Evolutionary conservation across 2,329 filamentous ascomycete species (phyloP).

Genomic region (Helicocarpus griseus): DNA sequence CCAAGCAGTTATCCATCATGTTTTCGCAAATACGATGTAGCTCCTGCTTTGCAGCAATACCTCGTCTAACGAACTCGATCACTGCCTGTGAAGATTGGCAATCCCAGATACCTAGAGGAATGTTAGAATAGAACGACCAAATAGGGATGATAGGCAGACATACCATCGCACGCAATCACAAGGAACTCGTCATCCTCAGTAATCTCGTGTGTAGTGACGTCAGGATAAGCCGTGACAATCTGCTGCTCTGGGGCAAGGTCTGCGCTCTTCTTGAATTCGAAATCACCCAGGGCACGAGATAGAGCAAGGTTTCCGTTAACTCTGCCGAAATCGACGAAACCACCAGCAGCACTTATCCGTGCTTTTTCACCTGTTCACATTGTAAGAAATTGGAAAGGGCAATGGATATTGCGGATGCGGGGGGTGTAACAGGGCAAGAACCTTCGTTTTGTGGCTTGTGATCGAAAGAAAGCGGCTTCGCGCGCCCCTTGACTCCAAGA

Average conservation of each 20-base stretch:
- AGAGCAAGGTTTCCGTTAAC: constrained; percentile 97
- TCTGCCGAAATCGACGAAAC: constrained; percentile 95
- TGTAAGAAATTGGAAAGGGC: constrained; percentile 7
- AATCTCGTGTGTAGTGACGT: constrained; percentile 84
- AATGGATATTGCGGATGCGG: not conserved
- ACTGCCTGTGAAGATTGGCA: constrained; percentile 98
- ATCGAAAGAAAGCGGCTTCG: constrained; percentile 96
- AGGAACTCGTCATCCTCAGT: constrained; percentile 92
- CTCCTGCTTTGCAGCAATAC: constrained; percentile 92
- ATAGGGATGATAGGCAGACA: constrained; percentile 20
- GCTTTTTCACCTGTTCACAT: constrained; percentile 73
- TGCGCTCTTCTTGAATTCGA: constrained; percentile 99
- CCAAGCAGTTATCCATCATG: constrained; percentile 99
- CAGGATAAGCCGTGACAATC: constrained; percentile 93
- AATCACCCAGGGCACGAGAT: constrained; percentile 95
- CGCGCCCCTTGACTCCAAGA: constrained; percentile 88
- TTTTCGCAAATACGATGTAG: constrained; percentile 95
- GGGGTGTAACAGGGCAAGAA: constrained; percentile 36
- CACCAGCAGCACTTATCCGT: constrained; percentile 87
- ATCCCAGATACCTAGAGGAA: constrained; percentile 82
- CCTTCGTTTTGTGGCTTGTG: constrained; percentile 99
- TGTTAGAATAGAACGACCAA: not conserved
- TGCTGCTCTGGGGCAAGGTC: constrained; percentile 96
- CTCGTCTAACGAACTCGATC: constrained; percentile 89
- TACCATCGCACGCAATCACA: constrained; percentile 86